phyloP scores from a whole-genome alignment of 345 rosid species.

The Acer yangbiense region DNA sequence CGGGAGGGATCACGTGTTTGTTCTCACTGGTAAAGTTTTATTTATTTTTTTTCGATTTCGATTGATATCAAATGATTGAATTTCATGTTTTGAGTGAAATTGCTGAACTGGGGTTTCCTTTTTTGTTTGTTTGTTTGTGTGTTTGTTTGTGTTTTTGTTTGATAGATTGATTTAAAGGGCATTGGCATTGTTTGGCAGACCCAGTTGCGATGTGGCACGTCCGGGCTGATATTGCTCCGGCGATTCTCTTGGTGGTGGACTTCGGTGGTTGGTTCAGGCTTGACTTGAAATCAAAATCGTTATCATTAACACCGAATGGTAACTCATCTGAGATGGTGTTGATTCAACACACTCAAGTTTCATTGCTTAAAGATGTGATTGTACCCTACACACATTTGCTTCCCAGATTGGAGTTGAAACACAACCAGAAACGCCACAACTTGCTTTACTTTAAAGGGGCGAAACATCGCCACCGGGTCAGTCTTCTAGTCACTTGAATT shows the following conservation, averaged over 20 bases:
- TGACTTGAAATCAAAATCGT: conserved; percentile 56
- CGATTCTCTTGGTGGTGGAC: conserved; percentile 91
- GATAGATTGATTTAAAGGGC: conserved; percentile 21
- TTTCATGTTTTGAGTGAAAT: neutral
- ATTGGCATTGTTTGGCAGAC: conserved; percentile 96
- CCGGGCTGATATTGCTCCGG: conserved; percentile 73
- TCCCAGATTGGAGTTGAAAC: conserved; percentile 59
- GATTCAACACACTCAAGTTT: conserved; percentile 87
- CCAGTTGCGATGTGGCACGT: conserved; percentile 99
- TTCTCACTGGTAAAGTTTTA: conserved; percentile 61
- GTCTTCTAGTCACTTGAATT: neutral
- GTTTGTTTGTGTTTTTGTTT: neutral
- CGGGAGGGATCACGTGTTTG: conserved; percentile 92
- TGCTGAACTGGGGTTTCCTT: neutral
- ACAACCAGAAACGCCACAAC: conserved; percentile 62
- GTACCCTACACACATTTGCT: conserved; percentile 90
- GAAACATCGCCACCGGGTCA: conserved; percentile 87
- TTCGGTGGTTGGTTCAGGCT: conserved; percentile 95
- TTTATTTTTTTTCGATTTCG: neutral
- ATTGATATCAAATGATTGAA: neutral
- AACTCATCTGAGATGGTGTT: conserved; percentile 42
- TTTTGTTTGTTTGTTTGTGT: too few relatives aligned
- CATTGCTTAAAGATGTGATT: conserved; percentile 91
- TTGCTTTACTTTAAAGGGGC: conserved; percentile 97
- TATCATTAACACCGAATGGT: conserved; percentile 27